Conservation (phyloP, 2,329 filamentous ascomycete genomes). For the Dothideomycetidae sp. region DNA sequence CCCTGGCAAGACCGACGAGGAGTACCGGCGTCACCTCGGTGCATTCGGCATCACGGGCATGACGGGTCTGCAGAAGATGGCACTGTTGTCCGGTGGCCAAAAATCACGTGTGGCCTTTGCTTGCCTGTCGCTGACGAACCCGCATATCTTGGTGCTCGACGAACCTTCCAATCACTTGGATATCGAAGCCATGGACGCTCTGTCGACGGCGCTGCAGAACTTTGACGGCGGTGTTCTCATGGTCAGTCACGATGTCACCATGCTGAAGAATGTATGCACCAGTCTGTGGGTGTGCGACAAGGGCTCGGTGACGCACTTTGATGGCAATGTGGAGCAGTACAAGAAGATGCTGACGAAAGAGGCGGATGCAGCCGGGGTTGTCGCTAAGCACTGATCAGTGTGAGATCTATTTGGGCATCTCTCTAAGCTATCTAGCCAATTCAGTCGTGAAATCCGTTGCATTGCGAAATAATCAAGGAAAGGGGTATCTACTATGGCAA, state of each 20-base stretch:
- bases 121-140: slow-evolving; percentile 84
- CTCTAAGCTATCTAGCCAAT: too few relatives aligned
- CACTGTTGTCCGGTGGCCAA: slow-evolving; percentile 82
- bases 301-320: slow-evolving; percentile 90
- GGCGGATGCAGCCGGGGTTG: slow-evolving; percentile 77
- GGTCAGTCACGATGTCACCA: slow-evolving; percentile 98
- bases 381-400: slow-evolving; percentile 34
- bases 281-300: slow-evolving; percentile 94
- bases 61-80: slow-evolving; percentile 95
- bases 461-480: neutral
- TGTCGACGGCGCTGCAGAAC: slow-evolving; percentile 65
- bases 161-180: slow-evolving; percentile 97
- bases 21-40: slow-evolving; percentile 88
- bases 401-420: too few relatives aligned
- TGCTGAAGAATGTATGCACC: slow-evolving; percentile 90
- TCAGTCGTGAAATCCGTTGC: too few relatives aligned
- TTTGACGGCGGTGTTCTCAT: slow-evolving; percentile 95
- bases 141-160: slow-evolving; percentile 93
- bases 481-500: neutral
- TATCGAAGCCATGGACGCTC: slow-evolving; percentile 97
- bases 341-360: slow-evolving; percentile 92
- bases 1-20: slow-evolving; percentile 83
- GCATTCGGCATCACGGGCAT: slow-evolving; percentile 80
- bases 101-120: slow-evolving; percentile 97
- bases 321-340: slow-evolving; percentile 87